Base-by-base conservation (phyloP, 2,329 filamentous ascomycete species). In the Diaporthe ampelina region DNA sequence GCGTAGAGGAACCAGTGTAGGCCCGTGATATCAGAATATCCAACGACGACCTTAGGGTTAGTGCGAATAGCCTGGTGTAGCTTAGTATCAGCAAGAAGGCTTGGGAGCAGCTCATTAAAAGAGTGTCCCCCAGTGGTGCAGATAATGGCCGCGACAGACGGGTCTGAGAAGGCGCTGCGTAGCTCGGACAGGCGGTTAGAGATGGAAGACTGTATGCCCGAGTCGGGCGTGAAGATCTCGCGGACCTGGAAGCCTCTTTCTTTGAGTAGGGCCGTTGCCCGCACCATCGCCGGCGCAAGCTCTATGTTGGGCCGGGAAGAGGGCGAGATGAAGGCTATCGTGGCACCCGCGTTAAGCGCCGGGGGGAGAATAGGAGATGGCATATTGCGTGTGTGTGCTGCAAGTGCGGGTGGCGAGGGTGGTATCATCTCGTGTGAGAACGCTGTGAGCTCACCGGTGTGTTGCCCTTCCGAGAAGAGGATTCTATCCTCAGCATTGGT, bases 1-100 rank as follows among this genome's bases (percentile, higher is more conserved):
- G 81, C 81, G 74, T 83, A 74, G 45, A 86, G 77, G 63, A 83
- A 82, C 84, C 85, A 86, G 77, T 86, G 85, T 50, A 86, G 73
- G 48, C 81, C 80, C 1, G 83, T 84, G 69, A 85, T 85, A 72
- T 86, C 85, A 1, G 83, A 85, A 72, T 81, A 85, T 2, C 85
- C 85, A 19, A 86, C 81, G 1, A 86, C 79, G 26, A 86, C 80
- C 79, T 86, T 86, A 43, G 84, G 85, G 61, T 83, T 79, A 2
- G 75, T 76, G 6, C 80, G 81, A 48, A 86, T 81, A 1, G 74
- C 70, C 11, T 29, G 68, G 40, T 84, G 82, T 2, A 85, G 79
- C 17, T 80, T 80, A 8, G 76, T 78, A 73, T 86, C 85, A 1
- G 78, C 80, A n/a, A 84, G 73, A 0, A 86, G 75, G 3, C 79